Evolutionary conservation across 2,329 filamentous ascomycete genomes (phyloP).

Genomic region (Aureobasidium sp.): DNA sequence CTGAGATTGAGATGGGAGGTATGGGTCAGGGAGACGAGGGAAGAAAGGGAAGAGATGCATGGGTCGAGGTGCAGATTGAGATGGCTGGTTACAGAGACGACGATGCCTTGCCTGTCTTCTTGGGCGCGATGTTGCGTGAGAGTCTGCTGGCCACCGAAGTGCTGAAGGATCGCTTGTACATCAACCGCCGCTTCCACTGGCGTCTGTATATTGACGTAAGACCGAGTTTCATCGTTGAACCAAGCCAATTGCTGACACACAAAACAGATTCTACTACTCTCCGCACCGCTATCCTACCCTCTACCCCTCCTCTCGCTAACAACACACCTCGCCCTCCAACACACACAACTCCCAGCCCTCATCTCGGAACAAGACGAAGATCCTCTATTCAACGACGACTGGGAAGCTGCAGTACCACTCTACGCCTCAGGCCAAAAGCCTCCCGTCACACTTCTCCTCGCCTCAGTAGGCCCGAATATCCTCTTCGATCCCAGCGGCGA

Average conservation of each 20-base stretch:
- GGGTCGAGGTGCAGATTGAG: conserved; percentile 87
- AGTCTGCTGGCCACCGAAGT: conserved; percentile 66
- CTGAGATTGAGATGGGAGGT: conserved; percentile 34
- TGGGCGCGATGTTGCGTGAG: conserved; percentile 82
- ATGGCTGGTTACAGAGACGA: conserved; percentile 87
- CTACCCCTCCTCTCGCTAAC: conserved; percentile 87
- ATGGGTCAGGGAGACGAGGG: conserved; percentile 22
- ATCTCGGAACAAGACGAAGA: conserved; percentile 91
- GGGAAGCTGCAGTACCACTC: conserved; percentile 71
- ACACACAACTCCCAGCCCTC: conserved; percentile 72
- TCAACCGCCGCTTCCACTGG: conserved; percentile 93
- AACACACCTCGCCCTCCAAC: conserved; percentile 84
- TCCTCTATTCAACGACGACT: conserved; percentile 96
- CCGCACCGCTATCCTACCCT: conserved; percentile 85
- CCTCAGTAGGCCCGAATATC: conserved; percentile 76
- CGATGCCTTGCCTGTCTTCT: conserved; percentile 77
- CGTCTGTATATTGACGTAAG: conserved; percentile 87
- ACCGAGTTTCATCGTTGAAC: conserved; percentile 16
- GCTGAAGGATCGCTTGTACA: conserved; percentile 62
- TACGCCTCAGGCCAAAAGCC: conserved; percentile 55
- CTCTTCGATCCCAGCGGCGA: conserved; percentile 90
- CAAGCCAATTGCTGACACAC: background rate
- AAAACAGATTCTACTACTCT: conserved; percentile 75
- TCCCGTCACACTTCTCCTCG: conserved; percentile 82
- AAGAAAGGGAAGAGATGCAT: conserved; percentile 41